A percentile compares a stretch with the other conserved stretches of the same genome.
These are phyloP conservation scores for Brassica napus DNA, from an alignment of 345 rosid species.

Conservation along the genomic window DNA sequence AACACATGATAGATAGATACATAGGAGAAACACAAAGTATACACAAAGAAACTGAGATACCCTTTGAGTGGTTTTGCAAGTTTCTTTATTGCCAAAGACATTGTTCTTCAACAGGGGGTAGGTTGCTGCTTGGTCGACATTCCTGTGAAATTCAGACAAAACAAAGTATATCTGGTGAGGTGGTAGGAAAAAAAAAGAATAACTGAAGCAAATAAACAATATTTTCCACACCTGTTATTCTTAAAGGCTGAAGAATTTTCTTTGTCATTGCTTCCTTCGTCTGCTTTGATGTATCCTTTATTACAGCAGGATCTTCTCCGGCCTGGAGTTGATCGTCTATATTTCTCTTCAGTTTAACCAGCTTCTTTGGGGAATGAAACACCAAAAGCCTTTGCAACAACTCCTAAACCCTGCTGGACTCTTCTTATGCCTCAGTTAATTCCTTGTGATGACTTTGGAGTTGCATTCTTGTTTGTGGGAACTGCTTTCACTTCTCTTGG, in stretches of 20 bases:
- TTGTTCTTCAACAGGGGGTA: conserved; percentile 19
- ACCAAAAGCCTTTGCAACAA: conserved; percentile 63
- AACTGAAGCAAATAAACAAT: not conserved
- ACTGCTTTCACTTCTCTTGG: conserved; percentile 43
- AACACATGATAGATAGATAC: conserved; percentile 10
- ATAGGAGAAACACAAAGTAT: not conserved
- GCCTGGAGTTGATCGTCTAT: not conserved
- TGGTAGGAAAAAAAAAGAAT: not conserved
- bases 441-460: conserved; percentile 55
- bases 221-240: conserved; percentile 52
- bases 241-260: conserved; percentile 55
- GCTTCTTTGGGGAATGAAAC: conserved; percentile 79
- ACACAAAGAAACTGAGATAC: conserved; percentile 30
- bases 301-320: not conserved
- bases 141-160: conserved; percentile 40
- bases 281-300: conserved; percentile 19
- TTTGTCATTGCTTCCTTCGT: conserved; percentile 48
- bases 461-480: conserved; percentile 35
- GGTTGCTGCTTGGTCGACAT: conserved; percentile 24
- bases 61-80: conserved; percentile 41
- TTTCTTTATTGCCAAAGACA: conserved; percentile 42
- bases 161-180: conserved; percentile 9
- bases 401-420: conserved; percentile 60
- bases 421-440: conserved; percentile 48
- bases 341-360: conserved; percentile 52